Conservation (phyloP, 495 filamentous ascomycete genomes). For the Daldinia caldariorum region DNA sequence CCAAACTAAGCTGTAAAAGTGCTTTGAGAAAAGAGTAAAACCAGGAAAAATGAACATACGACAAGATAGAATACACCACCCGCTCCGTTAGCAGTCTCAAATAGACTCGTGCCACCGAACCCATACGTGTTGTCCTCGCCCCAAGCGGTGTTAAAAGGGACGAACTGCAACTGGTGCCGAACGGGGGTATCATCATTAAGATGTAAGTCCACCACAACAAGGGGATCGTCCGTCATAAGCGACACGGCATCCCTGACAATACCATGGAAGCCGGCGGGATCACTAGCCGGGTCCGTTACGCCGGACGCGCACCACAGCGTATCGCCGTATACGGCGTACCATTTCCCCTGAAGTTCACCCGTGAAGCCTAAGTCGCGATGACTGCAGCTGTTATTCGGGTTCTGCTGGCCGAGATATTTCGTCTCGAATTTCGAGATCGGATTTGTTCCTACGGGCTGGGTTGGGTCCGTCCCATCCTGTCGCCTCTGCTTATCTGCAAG, state of each 20-base stretch:
- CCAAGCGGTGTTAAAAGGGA: background rate
- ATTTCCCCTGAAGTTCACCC: constrained; percentile 48
- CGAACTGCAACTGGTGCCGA: background rate
- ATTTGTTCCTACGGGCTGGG: constrained; percentile 48
- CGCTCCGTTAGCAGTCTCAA: background rate
- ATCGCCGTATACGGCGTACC: constrained; percentile 54
- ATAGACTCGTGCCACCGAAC: background rate
- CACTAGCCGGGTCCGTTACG: constrained; percentile 40
- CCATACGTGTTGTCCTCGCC: background rate
- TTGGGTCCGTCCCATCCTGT: constrained; percentile 43
- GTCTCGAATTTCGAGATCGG: constrained; percentile 40
- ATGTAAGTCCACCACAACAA: background rate
- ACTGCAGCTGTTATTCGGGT: constrained; percentile 50
- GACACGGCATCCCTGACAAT: background rate
- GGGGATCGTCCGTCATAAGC: background rate
- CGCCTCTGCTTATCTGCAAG: background rate
- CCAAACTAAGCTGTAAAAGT: too few species aligned
- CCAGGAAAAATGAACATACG: background rate
- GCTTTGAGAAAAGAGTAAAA: too few species aligned
- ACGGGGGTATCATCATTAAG: background rate
- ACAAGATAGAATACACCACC: background rate
- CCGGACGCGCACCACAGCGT: constrained; percentile 50
- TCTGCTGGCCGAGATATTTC: constrained; percentile 49
- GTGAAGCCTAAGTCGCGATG: constrained; percentile 56
- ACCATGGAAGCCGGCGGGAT: constrained; percentile 42